Base-by-base conservation (phyloP, 495 filamentous ascomycete genomes). In the Neurospora terricola region DNA sequence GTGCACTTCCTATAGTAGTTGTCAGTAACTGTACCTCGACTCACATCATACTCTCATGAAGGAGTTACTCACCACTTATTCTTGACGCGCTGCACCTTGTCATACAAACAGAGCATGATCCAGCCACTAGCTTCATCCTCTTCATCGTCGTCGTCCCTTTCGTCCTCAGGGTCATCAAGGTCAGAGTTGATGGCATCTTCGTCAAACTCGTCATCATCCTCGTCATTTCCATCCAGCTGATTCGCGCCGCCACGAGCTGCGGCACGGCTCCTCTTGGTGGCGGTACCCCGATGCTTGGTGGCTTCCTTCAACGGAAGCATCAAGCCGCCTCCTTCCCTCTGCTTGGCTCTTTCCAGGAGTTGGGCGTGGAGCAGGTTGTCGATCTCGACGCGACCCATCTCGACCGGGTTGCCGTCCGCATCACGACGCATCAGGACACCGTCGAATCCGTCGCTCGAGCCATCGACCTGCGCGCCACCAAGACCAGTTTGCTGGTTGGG, bases 111-210 rank as follows among this genome's bases (percentile, higher is more conserved):
- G 45, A 98, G 89, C 93, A 98, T 98, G 81, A 96, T 93, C 74
- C 96, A 91, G 2, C 89, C 89, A 73, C 82, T 83, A 5, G 86
- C 87, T 21, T 94, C 91, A 71, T 97, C 94, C 48, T 98, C 94
- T 34, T 87, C 90, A 30, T 94, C 91, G 16, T 92, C 91, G 11
- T 93, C 90, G 68, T 91, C 90, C 12, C 89, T 83, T 16, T 91
- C 89, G 69, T 99, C 96, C 72, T 97, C 94, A 0, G 96, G 90
- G 77, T 99, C 96, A 79, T 99, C 96, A 3, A 99, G 89, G 78
- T 98, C 96, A 0, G 96, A 98, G 80, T 99, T 99, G 84, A 99
- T 99, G 0, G 96, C 96, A 81, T 99, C 94, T 75, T 96, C 94
- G 75, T 98, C 95, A 3, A 76, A n/a, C 38, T 86, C 84, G 38